Percentiles rank a stretch among this genome's conserved stretches.
Conservation (phyloP, 331 rosid species). For the Telfairia occidentalis region DNA sequence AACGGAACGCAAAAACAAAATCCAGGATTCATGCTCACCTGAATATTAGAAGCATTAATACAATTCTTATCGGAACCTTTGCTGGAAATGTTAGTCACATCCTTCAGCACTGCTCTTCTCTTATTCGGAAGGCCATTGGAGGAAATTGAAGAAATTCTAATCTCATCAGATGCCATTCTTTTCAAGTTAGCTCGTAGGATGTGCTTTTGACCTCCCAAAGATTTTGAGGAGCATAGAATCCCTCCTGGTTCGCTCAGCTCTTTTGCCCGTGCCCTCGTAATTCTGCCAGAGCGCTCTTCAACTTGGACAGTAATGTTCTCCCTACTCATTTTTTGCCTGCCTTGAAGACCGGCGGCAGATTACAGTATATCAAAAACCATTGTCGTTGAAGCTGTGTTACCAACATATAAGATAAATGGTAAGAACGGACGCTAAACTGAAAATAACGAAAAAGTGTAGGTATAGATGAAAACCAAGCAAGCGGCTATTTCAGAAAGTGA, state of each 20-base stretch:
- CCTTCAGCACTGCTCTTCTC: conserved; percentile 59
- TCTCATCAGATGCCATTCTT: conserved; percentile 42
- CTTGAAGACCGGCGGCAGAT: conserved; percentile 34
- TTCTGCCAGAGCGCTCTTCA: conserved; percentile 39
- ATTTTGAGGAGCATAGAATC: conserved; percentile 26
- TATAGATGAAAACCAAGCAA: background rate
- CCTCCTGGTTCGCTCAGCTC: conserved; percentile 31
- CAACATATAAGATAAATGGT: conserved; percentile 10
- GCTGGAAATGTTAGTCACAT: conserved; percentile 39
- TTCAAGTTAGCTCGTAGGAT: conserved; percentile 28
- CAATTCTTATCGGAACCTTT: conserved; percentile 13
- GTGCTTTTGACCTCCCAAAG: conserved; percentile 34
- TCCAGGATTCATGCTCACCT: conserved; percentile 23
- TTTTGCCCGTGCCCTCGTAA: conserved; percentile 75
- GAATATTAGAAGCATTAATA: conserved; percentile 23
- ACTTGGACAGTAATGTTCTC: conserved; percentile 36
- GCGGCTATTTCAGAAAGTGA: background rate
- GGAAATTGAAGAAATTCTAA: conserved; percentile 20
- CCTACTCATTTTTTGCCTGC: conserved; percentile 44
- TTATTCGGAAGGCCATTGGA: conserved; percentile 36
- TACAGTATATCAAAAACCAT: conserved; percentile 16
- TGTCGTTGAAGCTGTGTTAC: conserved; percentile 42
- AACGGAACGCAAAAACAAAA: background rate
- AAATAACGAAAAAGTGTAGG: background rate
- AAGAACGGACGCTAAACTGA: background rate